phyloP scores from a whole-genome alignment of 768 basidiomycete genomes.

The Chalciporus piperatus region DNA sequence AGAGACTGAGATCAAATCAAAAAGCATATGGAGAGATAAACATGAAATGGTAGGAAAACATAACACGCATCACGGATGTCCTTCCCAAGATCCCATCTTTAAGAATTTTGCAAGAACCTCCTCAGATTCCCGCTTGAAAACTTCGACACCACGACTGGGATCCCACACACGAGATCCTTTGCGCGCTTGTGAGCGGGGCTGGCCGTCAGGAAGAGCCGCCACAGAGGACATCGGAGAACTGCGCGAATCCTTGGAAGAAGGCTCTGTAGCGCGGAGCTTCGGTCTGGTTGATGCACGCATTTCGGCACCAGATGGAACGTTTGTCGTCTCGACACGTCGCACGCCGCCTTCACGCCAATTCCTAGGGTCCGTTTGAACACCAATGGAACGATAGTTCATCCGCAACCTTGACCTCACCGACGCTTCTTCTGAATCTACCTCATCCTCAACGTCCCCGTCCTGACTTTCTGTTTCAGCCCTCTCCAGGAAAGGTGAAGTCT shows the following conservation, averaged over 20 bases:
- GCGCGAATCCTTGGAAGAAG: constrained; percentile 10
- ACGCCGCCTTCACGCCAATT: constrained; percentile 55
- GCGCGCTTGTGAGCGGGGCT: constrained; percentile 29
- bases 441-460: constrained; percentile 82
- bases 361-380: constrained; percentile 65
- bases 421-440: constrained; percentile 54
- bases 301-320: constrained; percentile 1
- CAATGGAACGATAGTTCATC: constrained; percentile 53
- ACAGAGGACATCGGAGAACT: constrained; percentile 53
- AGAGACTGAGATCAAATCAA: background rate
- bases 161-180: constrained; percentile 76
- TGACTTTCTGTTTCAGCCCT: constrained; percentile 66
- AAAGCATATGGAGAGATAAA: background rate
- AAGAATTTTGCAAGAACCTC: constrained; percentile 83
- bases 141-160: constrained; percentile 78
- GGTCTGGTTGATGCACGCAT: constrained; percentile 1
- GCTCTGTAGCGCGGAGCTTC: constrained; percentile 2
- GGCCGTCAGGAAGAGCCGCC: constrained; percentile 43
- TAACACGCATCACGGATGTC: constrained; percentile 30
- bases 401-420: constrained; percentile 33
- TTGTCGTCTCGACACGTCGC: constrained; percentile 36
- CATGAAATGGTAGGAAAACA: constrained; percentile 1
- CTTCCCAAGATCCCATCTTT: constrained; percentile 73
- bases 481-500: constrained; percentile 34
- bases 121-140: constrained; percentile 85